Evolutionary conservation across 2,329 filamentous ascomycete genomes (phyloP).

Genomic region (Thermomyces lanuginosus): DNA sequence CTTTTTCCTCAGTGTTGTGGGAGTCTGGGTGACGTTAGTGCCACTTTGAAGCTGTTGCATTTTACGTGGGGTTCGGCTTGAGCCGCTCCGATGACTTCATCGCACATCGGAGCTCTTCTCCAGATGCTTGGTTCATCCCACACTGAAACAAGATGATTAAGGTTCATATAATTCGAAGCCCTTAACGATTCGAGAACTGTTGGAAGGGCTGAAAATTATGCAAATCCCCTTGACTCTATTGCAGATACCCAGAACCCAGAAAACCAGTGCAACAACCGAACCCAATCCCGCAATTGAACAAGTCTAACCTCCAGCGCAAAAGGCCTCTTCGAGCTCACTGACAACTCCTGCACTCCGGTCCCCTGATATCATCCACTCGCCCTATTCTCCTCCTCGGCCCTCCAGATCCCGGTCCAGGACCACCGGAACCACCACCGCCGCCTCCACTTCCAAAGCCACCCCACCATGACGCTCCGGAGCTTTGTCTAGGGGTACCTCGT

Average conservation of each 20-base stretch:
- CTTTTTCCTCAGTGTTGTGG: not conserved
- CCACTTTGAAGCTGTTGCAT: too few relatives aligned
- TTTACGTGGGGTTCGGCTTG: too few relatives aligned
- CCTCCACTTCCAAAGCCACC: slow-evolving; percentile 15
- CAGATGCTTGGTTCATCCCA: too few relatives aligned
- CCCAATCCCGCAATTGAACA: too few relatives aligned
- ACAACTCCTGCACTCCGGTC: slow-evolving; percentile 33
- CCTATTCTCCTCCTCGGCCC: slow-evolving; percentile 25
- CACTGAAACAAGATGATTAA: not conserved
- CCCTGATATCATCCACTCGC: slow-evolving; percentile 32
- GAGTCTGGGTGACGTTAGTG: not conserved
- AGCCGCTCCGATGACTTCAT: slow-evolving; percentile 6
- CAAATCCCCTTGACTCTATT: too few relatives aligned
- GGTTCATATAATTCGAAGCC: not conserved
- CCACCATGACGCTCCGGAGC: slow-evolving; percentile 18
- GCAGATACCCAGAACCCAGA: too few relatives aligned
- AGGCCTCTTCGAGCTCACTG: slow-evolving; percentile 11
- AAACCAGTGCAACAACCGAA: slow-evolving; percentile 1
- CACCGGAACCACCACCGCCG: slow-evolving; percentile 14
- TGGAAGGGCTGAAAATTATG: too few relatives aligned
- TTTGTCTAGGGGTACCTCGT: too few relatives aligned
- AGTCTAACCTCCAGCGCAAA: not conserved
- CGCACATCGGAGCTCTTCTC: too few relatives aligned
- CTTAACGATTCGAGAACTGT: too few relatives aligned
- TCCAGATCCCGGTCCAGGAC: slow-evolving; percentile 15